phyloP scores from a whole-genome alignment of 2,329 filamentous ascomycete species.

The Cladosporium velox region DNA sequence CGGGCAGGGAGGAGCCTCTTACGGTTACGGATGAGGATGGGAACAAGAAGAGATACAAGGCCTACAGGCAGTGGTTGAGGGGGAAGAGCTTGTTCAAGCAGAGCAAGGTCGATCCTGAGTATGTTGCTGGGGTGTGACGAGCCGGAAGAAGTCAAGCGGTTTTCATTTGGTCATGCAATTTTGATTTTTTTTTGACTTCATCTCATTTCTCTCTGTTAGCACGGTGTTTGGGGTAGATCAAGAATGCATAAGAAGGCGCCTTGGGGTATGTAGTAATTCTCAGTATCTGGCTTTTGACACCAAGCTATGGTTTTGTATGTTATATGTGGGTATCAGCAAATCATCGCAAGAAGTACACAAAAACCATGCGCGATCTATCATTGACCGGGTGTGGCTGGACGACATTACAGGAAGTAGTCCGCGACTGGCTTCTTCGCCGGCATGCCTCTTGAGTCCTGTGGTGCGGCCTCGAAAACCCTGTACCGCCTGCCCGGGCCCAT shows the following conservation, averaged over 20 bases:
- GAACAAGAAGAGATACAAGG: slow-evolving; percentile 92
- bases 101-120: slow-evolving; percentile 57
- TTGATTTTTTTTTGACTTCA: neutral
- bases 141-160: neutral
- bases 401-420: slow-evolving; percentile 78
- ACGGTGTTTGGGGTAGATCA: neutral
- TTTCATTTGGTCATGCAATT: neutral
- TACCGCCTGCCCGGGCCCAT: slow-evolving; percentile 84
- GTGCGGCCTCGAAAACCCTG: slow-evolving; percentile 92
- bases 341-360: neutral
- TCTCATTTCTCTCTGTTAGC: neutral
- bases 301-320: slow-evolving; percentile 7
- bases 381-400: neutral
- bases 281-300: neutral
- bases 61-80: slow-evolving; percentile 90
- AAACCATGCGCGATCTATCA: neutral
- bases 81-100: slow-evolving; percentile 98
- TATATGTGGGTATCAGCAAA: slow-evolving; percentile 18
- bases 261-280: neutral
- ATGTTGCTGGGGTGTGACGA: slow-evolving; percentile 23
- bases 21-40: slow-evolving; percentile 86
- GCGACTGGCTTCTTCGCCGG: slow-evolving; percentile 97
- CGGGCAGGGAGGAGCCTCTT: slow-evolving; percentile 76
- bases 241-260: neutral
- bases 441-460: slow-evolving; percentile 95